Evolutionary conservation across 768 basidiomycete genomes (phyloP), one percentile per base, ranked within the genome.

Genomic region (Crassisporium funariophilum): DNA sequence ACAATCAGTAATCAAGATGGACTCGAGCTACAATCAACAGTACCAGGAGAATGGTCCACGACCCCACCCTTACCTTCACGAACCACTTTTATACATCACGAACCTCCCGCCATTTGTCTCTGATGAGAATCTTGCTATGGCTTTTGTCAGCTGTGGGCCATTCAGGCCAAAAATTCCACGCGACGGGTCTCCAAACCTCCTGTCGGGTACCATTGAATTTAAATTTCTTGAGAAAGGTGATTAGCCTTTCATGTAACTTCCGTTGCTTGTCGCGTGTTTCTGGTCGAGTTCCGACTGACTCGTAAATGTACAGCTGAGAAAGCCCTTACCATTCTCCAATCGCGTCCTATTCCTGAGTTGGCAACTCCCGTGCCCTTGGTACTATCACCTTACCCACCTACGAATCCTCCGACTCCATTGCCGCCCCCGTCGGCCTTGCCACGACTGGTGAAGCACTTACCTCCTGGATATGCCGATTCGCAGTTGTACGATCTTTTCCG

Each of bases 401-500:
- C 89, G 2, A 81, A 71, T 35, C 86, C 87, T 3, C 85, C 89
- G 4, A 84, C 85, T 2, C 76, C 83, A 0, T 73, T 91, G 13
- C 88, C 91, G 0, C 82, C 86, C 2, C 87, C 90, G 0, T 81
- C 77, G 20, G 91, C 92, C 8, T 70, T 78, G 15, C 88, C 91
- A 2, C 83, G 91, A 25, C 74, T 94, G 29, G 80, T 95, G 54
- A 94, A 93, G 65, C 87, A 92, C 52, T 81, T 95, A 13, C 90
- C 91, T 1, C 64, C 69, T 3, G 76, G 71, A 9, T 88, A 74
- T 65, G 78, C 80, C 8, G 86, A 94, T 51, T 79, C 78, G 0
- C 77, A 83, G 46, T 74, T 97, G 2, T 97, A 88, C 62, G 91
- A 94, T 59, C 72, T 93, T 35, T 93, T 92, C 69, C 78, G 91